Base-by-base conservation (phyloP, 306 rosid species). In the Acmispon strigosus region DNA sequence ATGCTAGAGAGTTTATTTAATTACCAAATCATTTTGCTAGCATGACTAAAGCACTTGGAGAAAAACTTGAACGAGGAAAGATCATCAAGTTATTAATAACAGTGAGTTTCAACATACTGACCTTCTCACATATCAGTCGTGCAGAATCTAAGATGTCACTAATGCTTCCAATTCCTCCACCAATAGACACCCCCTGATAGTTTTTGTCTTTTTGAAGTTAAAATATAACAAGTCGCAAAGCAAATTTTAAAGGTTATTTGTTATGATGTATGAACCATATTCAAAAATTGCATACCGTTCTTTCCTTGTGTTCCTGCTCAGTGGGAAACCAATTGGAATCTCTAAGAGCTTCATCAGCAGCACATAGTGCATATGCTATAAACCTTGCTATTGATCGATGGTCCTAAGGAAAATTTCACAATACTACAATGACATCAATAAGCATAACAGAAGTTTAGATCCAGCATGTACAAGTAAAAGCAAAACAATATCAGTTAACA, bases 141-240 rank as follows among this genome's bases (percentile, higher is more conserved):
- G 96, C 96, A 69, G 98, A 90, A 70, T 88, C 97, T 72, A 94
- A 73, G 54, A 88, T 77, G 69, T 94, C 97, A 80, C 89, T 87
- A 47, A 89, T 80, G 70, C 97, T 94, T 86, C 97, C 97, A 69
- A 41, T 94, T 80, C 97, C 97, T 74, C 97, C 96, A 70, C 98
- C 98, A 80, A 94, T 80, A 57, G 98, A 90, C 73, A 86, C 92
- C 61, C 97, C 97, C 97, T 94, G 82, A 53, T 54, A 52, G 62
- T 67, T 53, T 73, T n/a, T n/a, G n/a, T n/a, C n/a, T n/a, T n/a
- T n/a, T 78, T 59, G 13, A 78, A 57, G 82, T 82, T 47, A 73
- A 72, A 80, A 53, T 70, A 72, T 41, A 56, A 19, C 39, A 54
- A 22, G 56, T 72, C 7, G 70, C 76, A 49, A 52, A 42, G 65